Conservation (phyloP, 2,329 filamentous ascomycete genomes). For the Fusarium temperatum region DNA sequence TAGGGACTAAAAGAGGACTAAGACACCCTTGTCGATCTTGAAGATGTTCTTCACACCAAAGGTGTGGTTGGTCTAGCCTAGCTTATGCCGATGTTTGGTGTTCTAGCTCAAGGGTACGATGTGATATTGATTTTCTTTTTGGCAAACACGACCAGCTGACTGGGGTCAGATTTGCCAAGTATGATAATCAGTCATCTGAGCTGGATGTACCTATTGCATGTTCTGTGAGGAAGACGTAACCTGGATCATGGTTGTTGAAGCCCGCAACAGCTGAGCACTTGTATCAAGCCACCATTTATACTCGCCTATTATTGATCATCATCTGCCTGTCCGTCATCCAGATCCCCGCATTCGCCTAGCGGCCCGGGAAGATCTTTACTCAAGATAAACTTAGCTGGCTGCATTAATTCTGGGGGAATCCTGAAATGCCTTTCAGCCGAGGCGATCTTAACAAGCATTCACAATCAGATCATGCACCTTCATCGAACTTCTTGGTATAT, state of each 20-base stretch:
- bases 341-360: slow-evolving; percentile 16
- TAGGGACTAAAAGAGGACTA: slow-evolving; percentile 7
- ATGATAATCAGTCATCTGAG: neutral
- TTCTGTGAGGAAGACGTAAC: neutral
- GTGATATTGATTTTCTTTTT: neutral
- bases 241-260: neutral
- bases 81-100: slow-evolving; percentile 5
- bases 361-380: slow-evolving; percentile 22
- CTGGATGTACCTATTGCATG: neutral
- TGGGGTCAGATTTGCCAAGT: neutral
- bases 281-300: slow-evolving; percentile 3
- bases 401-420: slow-evolving; percentile 1
- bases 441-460: neutral
- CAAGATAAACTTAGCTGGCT: slow-evolving; percentile 12
- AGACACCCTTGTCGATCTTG: slow-evolving; percentile 36
- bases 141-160: neutral
- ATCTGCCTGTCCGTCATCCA: slow-evolving; percentile 1
- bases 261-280: neutral
- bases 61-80: slow-evolving; percentile 28
- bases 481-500: too few relatives aligned
- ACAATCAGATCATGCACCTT: neutral
- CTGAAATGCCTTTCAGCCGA: neutral
- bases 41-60: slow-evolving; percentile 39
- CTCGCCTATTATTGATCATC: neutral
- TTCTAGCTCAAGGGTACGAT: neutral